phyloP scores from a whole-genome alignment of 2,329 filamentous ascomycete species.

The Leptosphaerulina australis region DNA sequence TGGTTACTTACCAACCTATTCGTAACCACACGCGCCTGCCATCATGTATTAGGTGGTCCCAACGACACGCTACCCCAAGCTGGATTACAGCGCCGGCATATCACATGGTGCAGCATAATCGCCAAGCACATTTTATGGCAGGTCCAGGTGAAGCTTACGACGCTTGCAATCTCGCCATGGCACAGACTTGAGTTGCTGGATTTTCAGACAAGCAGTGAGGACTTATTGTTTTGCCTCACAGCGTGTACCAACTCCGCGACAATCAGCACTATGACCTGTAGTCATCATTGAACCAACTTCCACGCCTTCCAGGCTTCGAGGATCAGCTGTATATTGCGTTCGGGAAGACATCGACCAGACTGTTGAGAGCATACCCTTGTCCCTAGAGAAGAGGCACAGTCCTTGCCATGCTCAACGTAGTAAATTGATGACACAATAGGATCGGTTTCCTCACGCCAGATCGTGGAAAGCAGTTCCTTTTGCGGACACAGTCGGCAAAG shows the following conservation, averaged over 20 bases:
- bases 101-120: not conserved
- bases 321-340: too few species aligned
- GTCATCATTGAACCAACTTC: not conserved
- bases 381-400: too few species aligned
- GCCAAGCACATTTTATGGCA: slow-evolving; percentile 5
- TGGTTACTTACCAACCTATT: too few species aligned
- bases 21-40: too few species aligned
- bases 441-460: not conserved
- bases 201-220: too few species aligned
- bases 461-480: not conserved
- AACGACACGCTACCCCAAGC: not conserved
- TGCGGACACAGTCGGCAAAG: not conserved
- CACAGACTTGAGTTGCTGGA: not conserved
- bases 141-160: slow-evolving; percentile 3
- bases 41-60: too few species aligned
- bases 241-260: not conserved
- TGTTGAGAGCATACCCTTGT: too few species aligned
- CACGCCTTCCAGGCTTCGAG: too few species aligned
- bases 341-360: too few species aligned
- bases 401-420: not conserved
- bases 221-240: too few species aligned
- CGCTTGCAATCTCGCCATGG: not conserved
- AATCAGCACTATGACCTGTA: not conserved
- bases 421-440: not conserved
- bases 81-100: not conserved